These are phyloP conservation scores for Rosa persica DNA, from an alignment of 306 rosid species.

Conservation along the genomic window DNA sequence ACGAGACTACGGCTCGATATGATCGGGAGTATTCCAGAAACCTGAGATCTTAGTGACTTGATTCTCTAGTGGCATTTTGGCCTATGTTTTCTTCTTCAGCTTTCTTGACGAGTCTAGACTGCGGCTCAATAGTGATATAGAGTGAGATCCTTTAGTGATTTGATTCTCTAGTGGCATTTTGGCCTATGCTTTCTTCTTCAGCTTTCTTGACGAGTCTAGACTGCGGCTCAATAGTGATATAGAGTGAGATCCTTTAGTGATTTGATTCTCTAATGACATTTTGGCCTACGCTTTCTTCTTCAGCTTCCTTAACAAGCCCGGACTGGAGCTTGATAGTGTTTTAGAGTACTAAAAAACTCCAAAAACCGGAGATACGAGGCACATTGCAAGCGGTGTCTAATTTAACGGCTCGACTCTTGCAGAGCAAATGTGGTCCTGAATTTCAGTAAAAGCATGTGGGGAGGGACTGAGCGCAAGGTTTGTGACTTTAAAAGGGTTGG, in stretches of 20 bases:
- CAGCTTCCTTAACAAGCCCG: neutral
- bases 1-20: neutral
- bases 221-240: too few species aligned
- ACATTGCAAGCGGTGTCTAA: neutral
- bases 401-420: neutral
- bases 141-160: too few species aligned
- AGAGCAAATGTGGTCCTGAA: constrained; percentile 44
- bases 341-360: neutral
- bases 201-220: too few species aligned
- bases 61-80: too few species aligned
- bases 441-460: constrained; percentile 28
- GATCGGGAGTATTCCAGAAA: neutral
- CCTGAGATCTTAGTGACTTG: neutral
- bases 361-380: neutral
- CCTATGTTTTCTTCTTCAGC: too few species aligned
- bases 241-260: neutral
- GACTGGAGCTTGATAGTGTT: neutral
- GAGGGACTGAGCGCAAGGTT: constrained; percentile 16
- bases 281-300: neutral
- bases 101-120: too few species aligned
- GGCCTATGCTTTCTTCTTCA: too few species aligned
- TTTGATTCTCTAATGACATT: neutral
- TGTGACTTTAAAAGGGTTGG: constrained; percentile 31
- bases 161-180: too few species aligned
- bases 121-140: too few species aligned